A percentile compares a stretch with the other conserved stretches of the same genome.
phyloP scores from a whole-genome alignment of 1,139 yeast species.

The Blastobotrys capitulatus region DNA sequence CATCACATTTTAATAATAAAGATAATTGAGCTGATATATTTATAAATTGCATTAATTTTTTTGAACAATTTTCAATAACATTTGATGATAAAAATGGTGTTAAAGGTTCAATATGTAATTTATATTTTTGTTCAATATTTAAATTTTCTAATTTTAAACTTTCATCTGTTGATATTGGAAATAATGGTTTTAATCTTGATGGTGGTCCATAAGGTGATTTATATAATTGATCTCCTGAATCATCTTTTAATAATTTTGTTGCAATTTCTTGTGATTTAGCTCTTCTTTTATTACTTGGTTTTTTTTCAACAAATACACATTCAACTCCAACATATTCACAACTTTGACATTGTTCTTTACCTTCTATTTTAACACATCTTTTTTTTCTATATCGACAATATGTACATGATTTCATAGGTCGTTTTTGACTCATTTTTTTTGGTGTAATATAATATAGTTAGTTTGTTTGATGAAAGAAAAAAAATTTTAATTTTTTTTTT shows the following conservation, averaged over 20 bases:
- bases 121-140: background rate
- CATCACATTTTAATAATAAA: background rate
- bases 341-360: background rate
- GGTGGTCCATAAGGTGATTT: background rate
- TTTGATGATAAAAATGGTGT: constrained; percentile 3
- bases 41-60: constrained; percentile 1
- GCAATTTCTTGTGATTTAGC: constrained; percentile 2
- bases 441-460: too few species aligned
- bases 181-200: background rate
- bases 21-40: constrained; percentile 6
- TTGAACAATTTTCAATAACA: constrained; percentile 1
- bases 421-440: background rate
- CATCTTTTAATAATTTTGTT: background rate
- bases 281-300: constrained; percentile 6
- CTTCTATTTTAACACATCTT: constrained; percentile 1
- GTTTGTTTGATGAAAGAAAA: too few species aligned
- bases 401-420: constrained; percentile 8
- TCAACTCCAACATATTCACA: constrained; percentile 7
- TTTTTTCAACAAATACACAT: constrained; percentile 4
- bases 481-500: too few species aligned
- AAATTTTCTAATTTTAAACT: too few species aligned
- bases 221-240: background rate
- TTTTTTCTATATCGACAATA: constrained; percentile 9
- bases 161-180: background rate
- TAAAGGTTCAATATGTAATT: constrained; percentile 1